A percentile compares a stretch with the other conserved stretches of the same genome.
Evolutionary conservation across 108 stramenopile species (phyloP).

Genomic region (Pseudonitzschia multistriata): DNA sequence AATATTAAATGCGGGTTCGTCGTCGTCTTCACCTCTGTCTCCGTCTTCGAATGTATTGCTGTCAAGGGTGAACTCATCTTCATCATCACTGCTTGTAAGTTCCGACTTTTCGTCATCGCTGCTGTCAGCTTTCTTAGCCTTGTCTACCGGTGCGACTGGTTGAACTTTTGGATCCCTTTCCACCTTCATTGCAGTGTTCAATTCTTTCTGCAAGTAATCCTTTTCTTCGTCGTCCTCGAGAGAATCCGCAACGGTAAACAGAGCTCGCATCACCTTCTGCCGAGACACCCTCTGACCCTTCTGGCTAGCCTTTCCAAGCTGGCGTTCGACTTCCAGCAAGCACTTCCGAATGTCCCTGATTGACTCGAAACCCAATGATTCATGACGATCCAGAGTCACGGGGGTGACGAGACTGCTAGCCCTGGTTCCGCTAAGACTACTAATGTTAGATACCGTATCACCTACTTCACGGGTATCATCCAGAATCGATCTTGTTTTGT

Average conservation of each 20-base stretch:
- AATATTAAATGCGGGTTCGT: constrained; percentile 13
- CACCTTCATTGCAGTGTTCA: constrained; percentile 9
- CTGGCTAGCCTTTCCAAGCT: constrained; percentile 14
- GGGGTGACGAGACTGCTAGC: constrained; percentile 12
- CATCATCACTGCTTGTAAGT: constrained; percentile 9
- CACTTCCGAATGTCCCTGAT: constrained; percentile 28
- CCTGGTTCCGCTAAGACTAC: constrained; percentile 22
- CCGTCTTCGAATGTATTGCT: constrained; percentile 11
- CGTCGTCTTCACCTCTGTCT: background rate
- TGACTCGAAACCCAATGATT: constrained; percentile 26
- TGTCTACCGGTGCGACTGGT: background rate
- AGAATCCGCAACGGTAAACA: constrained; percentile 33
- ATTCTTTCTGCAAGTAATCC: constrained; percentile 16
- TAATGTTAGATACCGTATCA: constrained; percentile 24
- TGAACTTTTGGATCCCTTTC: background rate
- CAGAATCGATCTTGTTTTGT: background rate
- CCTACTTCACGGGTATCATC: constrained; percentile 1
- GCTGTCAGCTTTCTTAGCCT: background rate
- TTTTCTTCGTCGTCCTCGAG: constrained; percentile 28
- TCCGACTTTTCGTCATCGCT: background rate
- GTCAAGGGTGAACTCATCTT: constrained; percentile 5
- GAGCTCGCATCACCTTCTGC: constrained; percentile 27
- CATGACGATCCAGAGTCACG: constrained; percentile 17
- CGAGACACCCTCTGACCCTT: constrained; percentile 24
- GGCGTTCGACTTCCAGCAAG: constrained; percentile 24